Evolutionary conservation across 169 alveolate genomes (phyloP), one percentile per base, ranked within the genome.

Genomic region (Eimeria maxima): DNA sequence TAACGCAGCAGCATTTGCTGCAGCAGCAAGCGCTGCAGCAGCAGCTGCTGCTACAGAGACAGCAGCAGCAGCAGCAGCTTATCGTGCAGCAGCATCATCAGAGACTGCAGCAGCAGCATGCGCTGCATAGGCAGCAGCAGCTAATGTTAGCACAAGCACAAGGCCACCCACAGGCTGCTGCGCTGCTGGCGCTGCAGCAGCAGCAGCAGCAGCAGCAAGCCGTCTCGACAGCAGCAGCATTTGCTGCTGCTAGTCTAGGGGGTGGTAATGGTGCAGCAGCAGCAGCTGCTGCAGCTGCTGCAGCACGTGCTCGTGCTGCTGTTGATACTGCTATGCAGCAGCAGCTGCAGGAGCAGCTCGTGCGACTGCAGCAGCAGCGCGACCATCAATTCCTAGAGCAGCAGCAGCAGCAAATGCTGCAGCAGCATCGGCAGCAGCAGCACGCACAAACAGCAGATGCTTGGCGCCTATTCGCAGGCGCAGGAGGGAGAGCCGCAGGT

Each of bases 11-110:
- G 89, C 89, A 78, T 42, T 29, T 78, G 89, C 89, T 78, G 89
- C 89, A 44, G 89, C 89, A 78, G 89, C 89, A 78, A 65, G 67
- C 60, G 89, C 89, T 78, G 89, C 89, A 78, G 89, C 89, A 78
- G 29, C 89, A 78, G 57, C 57, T 50, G 57, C 57, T 50, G 57
- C 57, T 50, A 5, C 57, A 50, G 57, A 5, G 57, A 7, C 57
- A 50, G 57, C 57, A 50, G 57, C 57, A 50, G 57, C 57, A 50
- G 57, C 57, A 50, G 11, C 57, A 50, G 57, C 57, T 50, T 50
- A 50, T 50, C 57, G 57, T 50, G 57, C 57, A 50, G 57, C 57
- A 50, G 57, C 57, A 50, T 11, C 57, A 50, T 50, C 57, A 50
- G 57, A 5, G 57, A 11, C 57, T 50, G 57, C 89, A 78, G 89